Evolutionary conservation across 2,329 filamentous ascomycete species (phyloP).

Genomic region (Hypoxylon sp.): DNA sequence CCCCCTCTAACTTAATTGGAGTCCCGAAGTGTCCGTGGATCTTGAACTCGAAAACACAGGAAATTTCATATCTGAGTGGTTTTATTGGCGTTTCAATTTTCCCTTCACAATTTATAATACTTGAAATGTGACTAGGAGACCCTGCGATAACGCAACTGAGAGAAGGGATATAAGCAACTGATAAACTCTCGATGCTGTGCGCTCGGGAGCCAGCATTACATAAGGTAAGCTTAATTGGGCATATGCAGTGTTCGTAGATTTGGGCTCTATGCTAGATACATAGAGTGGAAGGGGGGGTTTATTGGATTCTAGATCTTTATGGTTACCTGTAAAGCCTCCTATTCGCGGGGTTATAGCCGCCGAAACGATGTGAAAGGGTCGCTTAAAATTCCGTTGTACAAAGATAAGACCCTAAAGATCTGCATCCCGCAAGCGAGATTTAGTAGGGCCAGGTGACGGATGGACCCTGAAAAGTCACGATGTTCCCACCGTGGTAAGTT

Average conservation of each 20-base stretch:
- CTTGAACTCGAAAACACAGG: neutral
- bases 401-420: slow-evolving; percentile 25
- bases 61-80: neutral
- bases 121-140: neutral
- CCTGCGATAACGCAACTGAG: neutral
- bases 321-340: neutral
- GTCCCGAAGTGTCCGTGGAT: neutral
- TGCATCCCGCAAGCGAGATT: slow-evolving; percentile 7
- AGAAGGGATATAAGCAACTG: neutral
- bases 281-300: slow-evolving; percentile 3
- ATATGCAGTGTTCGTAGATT: slow-evolving; percentile 35
- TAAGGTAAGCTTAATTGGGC: slow-evolving; percentile 5
- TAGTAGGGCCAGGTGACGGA: slow-evolving; percentile 6
- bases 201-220: slow-evolving; percentile 8
- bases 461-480: slow-evolving; percentile 23
- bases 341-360: slow-evolving; percentile 40
- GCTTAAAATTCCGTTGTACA: neutral
- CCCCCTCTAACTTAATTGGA: too few species aligned
- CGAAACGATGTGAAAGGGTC: neutral
- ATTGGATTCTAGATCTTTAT: slow-evolving; percentile 30
- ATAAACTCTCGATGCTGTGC: slow-evolving; percentile 5
- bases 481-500: slow-evolving; percentile 14
- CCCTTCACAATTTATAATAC: neutral
- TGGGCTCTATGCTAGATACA: slow-evolving; percentile 34
- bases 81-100: neutral